phyloP scores from a whole-genome alignment of 176 grass and related monocot species.

The Sorghum bicolor region DNA sequence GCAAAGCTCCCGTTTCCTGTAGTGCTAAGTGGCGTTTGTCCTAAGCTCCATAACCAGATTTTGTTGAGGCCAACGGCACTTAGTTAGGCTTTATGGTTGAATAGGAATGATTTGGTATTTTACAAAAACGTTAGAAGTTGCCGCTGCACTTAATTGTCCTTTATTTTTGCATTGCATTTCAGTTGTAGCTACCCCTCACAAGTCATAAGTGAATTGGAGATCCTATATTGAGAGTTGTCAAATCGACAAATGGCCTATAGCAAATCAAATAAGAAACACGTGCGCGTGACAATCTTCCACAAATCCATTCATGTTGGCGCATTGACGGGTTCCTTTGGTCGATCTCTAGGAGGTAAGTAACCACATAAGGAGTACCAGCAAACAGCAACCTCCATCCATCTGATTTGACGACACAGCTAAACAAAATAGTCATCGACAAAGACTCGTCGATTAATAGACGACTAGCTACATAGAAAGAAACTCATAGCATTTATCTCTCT shows the following conservation, averaged over 20 bases:
- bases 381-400: neutral
- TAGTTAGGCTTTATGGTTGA: too few relatives aligned
- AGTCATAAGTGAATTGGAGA: neutral
- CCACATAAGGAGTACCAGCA: neutral
- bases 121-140: too few relatives aligned
- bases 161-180: neutral
- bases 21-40: too few relatives aligned
- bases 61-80: too few relatives aligned
- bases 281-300: neutral
- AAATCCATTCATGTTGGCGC: neutral
- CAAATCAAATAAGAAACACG: conserved; percentile 30
- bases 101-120: too few relatives aligned
- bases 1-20: too few relatives aligned
- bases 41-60: too few relatives aligned
- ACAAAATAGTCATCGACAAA: conserved; percentile 15
- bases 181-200: neutral
- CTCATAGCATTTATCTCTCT: neutral
- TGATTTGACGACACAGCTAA: conserved; percentile 31
- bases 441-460: too few relatives aligned
- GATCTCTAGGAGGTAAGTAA: conserved; percentile 17
- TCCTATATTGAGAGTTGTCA: neutral
- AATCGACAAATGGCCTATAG: neutral
- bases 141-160: too few relatives aligned
- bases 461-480: neutral
- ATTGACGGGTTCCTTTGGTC: conserved; percentile 11